Evolutionary conservation across 768 basidiomycete species (phyloP).

Genomic region (Termitomyces sp.): DNA sequence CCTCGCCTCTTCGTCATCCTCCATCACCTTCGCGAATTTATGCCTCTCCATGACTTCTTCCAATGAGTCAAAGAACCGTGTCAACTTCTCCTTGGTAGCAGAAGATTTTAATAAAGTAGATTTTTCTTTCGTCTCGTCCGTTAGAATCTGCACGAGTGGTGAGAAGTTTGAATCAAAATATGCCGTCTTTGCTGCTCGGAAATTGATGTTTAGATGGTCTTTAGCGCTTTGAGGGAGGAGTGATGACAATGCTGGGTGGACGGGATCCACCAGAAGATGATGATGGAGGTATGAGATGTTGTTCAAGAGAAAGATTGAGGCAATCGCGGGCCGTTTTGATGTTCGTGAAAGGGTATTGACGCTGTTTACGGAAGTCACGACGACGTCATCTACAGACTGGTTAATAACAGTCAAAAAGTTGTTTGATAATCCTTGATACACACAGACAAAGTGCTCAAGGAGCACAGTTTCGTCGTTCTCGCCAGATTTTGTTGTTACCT

Average conservation of each 20-base stretch:
- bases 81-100: slow-evolving; percentile 78
- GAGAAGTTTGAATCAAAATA: slow-evolving; percentile 85
- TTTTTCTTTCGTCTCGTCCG: slow-evolving; percentile 58
- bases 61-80: slow-evolving; percentile 72
- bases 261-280: slow-evolving; percentile 49
- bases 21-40: slow-evolving; percentile 58
- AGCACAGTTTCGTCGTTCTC: slow-evolving; percentile 56
- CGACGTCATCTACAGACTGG: slow-evolving; percentile 57
- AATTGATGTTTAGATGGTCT: slow-evolving; percentile 61
- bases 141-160: slow-evolving; percentile 66
- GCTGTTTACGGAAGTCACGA: slow-evolving; percentile 56
- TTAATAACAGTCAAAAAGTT: neutral
- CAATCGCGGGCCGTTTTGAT: slow-evolving; percentile 56
- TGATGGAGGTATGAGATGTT: slow-evolving; percentile 68
- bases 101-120: slow-evolving; percentile 27
- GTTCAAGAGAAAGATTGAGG: slow-evolving; percentile 76
- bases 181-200: slow-evolving; percentile 75
- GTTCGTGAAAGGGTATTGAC: slow-evolving; percentile 59
- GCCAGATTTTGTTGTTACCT: slow-evolving; percentile 31
- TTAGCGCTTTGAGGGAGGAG: slow-evolving; percentile 58
- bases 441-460: slow-evolving; percentile 73
- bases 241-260: slow-evolving; percentile 36
- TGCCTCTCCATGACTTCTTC: slow-evolving; percentile 81
- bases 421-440: slow-evolving; percentile 22
- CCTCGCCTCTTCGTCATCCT: slow-evolving; percentile 61